Conservation (phyloP, 1,284 basidiomycete genomes). For the Tilletia indica region DNA sequence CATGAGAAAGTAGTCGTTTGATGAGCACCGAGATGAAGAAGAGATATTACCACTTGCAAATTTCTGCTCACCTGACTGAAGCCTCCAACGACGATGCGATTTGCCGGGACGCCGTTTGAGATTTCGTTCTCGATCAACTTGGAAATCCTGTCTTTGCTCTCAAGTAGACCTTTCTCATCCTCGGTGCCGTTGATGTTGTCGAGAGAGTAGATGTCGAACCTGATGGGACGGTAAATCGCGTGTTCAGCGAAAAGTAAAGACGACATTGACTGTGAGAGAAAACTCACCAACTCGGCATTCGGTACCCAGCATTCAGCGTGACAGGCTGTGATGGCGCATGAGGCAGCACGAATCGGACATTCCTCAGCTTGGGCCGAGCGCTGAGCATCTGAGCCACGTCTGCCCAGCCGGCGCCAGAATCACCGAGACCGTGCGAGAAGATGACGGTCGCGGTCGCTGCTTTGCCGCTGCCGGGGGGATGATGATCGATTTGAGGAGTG, state of each 20-base stretch:
- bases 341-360: slow-evolving; percentile 53
- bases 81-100: slow-evolving; percentile 43
- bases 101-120: slow-evolving; percentile 37
- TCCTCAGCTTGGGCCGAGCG: slow-evolving; percentile 43
- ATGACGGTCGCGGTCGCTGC: slow-evolving; percentile 50
- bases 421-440: slow-evolving; percentile 52
- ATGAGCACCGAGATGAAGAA: background rate
- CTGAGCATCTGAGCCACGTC: slow-evolving; percentile 54
- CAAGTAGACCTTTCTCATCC: slow-evolving; percentile 49
- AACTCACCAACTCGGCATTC: slow-evolving; percentile 54
- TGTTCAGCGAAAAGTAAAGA: no score
- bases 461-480: slow-evolving; percentile 41
- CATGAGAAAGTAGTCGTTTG: background rate
- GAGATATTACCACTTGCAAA: background rate
- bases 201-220: slow-evolving; percentile 26
- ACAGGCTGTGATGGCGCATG: slow-evolving; percentile 54
- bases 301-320: slow-evolving; percentile 53
- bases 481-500: slow-evolving; percentile 49
- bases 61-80: slow-evolving; percentile 23
- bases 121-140: slow-evolving; percentile 47
- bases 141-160: slow-evolving; percentile 41
- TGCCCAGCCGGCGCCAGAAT: slow-evolving; percentile 50
- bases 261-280: slow-evolving; percentile 22
- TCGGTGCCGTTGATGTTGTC: slow-evolving; percentile 46
- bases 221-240: background rate